Evolutionary conservation across 2,329 filamentous ascomycete species (phyloP).

Genomic region (Didymella segeticola): DNA sequence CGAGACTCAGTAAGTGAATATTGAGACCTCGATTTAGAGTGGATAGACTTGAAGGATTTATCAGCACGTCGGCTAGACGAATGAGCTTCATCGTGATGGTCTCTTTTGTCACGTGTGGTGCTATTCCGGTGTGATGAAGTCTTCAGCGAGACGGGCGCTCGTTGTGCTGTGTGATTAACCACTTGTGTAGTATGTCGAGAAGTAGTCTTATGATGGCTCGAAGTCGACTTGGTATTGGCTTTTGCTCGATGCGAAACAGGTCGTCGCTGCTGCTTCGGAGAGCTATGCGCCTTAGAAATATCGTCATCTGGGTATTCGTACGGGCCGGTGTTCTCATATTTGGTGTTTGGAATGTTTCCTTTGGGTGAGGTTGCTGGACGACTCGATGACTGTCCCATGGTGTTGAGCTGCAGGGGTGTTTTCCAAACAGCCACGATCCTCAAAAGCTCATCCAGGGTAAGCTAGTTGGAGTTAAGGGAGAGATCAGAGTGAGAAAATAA

Average conservation of each 20-base stretch:
- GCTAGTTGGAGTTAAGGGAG: background rate
- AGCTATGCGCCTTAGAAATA: background rate
- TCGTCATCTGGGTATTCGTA: background rate
- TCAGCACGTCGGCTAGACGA: background rate
- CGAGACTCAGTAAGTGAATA: background rate
- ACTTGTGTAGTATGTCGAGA: background rate
- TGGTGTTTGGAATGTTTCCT: background rate
- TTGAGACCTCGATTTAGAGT: background rate
- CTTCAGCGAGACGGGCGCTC: background rate
- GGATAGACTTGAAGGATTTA: background rate
- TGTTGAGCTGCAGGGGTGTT: background rate
- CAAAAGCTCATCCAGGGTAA: background rate
- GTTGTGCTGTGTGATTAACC: background rate
- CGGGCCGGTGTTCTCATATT: background rate
- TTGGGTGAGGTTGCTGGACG: background rate
- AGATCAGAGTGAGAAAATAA: background rate
- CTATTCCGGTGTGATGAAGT: background rate
- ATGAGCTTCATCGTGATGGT: background rate
- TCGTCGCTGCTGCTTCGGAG: background rate
- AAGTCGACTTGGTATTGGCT: background rate
- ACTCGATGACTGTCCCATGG: constrained; percentile 5
- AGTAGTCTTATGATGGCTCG: background rate
- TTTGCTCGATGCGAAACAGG: background rate
- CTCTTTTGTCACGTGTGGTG: background rate
- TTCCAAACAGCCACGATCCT: background rate